Evolutionary conservation across 495 filamentous ascomycete species (phyloP), one percentile per base, ranked within the genome.

Genomic region (Annulohypoxylon maeteangense): DNA sequence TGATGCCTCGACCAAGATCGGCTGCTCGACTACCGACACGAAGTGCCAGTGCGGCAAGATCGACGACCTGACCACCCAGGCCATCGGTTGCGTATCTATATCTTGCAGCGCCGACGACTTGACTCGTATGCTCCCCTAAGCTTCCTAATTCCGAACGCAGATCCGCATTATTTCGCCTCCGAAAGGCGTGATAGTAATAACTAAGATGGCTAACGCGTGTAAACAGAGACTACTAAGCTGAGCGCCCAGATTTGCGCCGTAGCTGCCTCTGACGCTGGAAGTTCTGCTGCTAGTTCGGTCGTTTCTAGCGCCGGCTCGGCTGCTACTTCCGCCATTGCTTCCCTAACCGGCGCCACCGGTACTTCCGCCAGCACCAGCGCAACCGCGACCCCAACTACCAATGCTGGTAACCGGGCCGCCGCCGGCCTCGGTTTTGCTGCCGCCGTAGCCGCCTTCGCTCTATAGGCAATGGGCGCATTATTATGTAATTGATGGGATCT

Each of bases 381-480:
- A 23, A 48, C 71, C 4, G 29, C 61, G 40, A 63, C 70, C 12
- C 62, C 67, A 16, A 65, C 64, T 10, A 53, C 72, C 3, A 71
- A 40, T 8, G 65, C 71, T 63, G 75, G 65, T 18, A 67, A 61
- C 40, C 70, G 65, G 18, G 56, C 62, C 23, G 66, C 32, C 3
- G 70, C 67, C 22, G 64, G 70, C 44, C 70, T 76, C 18, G 75
- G 67, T 1, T 62, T 78, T 22, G 74, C 72, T 34, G 77, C 70
- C 14, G 57, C 74, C 7, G 29, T 80, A 38, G 74, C 72, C 58
- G 75, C 78, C 53, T 53, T 81, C 3, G 77, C 74, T 38, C 54
- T 81, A 51, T 81, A 78, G 68, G 38, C 3, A 16, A 53, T 27
- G 18, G 12, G 25, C 7, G 10, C 25, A 12, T 27, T 29, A 23